Percentiles rank a stretch among this genome's conserved stretches.
Evolutionary conservation across 2,329 filamentous ascomycete species (phyloP).

Genomic region (Xylaria sp.): DNA sequence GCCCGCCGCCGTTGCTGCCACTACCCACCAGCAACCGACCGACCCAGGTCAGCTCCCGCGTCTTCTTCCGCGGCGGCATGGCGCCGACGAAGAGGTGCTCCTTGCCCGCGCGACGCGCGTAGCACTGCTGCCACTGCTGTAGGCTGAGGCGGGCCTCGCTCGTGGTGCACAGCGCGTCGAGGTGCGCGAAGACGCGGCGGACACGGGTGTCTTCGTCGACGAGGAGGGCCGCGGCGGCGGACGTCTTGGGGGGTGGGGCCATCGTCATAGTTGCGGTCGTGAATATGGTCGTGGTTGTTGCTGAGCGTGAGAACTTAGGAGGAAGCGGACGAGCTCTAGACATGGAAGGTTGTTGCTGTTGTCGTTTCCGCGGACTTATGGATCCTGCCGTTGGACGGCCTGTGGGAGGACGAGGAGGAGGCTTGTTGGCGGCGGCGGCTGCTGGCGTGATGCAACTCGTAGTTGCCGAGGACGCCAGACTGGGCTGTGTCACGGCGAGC

Average conservation of each 20-base stretch:
- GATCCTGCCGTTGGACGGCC: background rate
- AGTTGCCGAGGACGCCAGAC: slow-evolving; percentile 36
- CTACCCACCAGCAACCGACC: slow-evolving; percentile 44
- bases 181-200: slow-evolving; percentile 58
- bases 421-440: background rate
- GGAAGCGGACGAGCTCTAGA: background rate
- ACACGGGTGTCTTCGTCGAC: slow-evolving; percentile 57
- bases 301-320: slow-evolving; percentile 1
- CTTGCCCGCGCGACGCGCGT: slow-evolving; percentile 56
- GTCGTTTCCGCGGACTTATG: slow-evolving; percentile 17
- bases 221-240: slow-evolving; percentile 33
- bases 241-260: background rate
- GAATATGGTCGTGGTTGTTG: background rate
- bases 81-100: slow-evolving; percentile 53
- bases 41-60: slow-evolving; percentile 43
- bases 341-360: background rate
- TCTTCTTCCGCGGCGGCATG: slow-evolving; percentile 38
- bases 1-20: slow-evolving; percentile 21
- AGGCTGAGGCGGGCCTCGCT: slow-evolving; percentile 61
- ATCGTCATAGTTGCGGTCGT: background rate
- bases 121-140: slow-evolving; percentile 61
- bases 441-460: slow-evolving; percentile 30
- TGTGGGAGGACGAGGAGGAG: background rate
- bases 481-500: slow-evolving; percentile 26
- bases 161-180: slow-evolving; percentile 61